Percentiles rank a stretch among this genome's conserved stretches.
These are phyloP conservation scores for Neurospora sp. DNA, from an alignment of 495 filamentous ascomycete species.

Conservation along the genomic window DNA sequence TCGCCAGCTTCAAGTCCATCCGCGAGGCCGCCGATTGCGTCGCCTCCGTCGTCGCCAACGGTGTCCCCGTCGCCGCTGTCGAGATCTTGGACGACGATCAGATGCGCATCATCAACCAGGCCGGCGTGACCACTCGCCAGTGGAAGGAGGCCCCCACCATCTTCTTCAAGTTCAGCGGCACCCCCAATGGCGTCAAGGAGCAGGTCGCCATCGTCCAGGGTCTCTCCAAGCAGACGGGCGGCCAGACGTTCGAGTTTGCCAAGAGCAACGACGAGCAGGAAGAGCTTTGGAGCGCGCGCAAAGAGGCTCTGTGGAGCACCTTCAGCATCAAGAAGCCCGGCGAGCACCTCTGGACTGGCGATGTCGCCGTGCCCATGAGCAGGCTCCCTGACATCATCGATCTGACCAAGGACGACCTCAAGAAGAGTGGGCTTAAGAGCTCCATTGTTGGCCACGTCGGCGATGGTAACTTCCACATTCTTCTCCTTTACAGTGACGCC, in stretches of 20 bases:
- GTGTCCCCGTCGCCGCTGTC: slow-evolving; percentile 77
- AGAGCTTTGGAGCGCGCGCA: slow-evolving; percentile 81
- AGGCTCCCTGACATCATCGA: slow-evolving; percentile 66
- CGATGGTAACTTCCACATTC: slow-evolving; percentile 77
- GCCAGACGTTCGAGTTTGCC: slow-evolving; percentile 72
- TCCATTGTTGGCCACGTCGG: slow-evolving; percentile 77
- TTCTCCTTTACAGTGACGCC: slow-evolving; percentile 59
- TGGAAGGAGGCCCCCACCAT: slow-evolving; percentile 80
- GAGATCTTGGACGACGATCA: slow-evolving; percentile 91
- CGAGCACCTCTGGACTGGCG: slow-evolving; percentile 73
- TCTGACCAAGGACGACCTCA: slow-evolving; percentile 64
- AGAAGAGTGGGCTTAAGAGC: slow-evolving; percentile 53
- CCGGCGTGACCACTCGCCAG: slow-evolving; percentile 56
- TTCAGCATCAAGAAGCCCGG: slow-evolving; percentile 48
- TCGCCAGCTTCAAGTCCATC: slow-evolving; percentile 69
- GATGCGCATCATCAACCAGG: slow-evolving; percentile 84
- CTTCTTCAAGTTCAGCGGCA: slow-evolving; percentile 92
- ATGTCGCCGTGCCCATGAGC: slow-evolving; percentile 73
- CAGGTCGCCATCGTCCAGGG: slow-evolving; percentile 63
- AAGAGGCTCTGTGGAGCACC: slow-evolving; percentile 73
- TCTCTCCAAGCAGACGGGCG: slow-evolving; percentile 52
- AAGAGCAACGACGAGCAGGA: slow-evolving; percentile 53
- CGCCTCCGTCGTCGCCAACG: slow-evolving; percentile 65
- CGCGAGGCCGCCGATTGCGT: slow-evolving; percentile 75
- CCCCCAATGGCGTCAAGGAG: slow-evolving; percentile 65